Percentiles rank a stretch among this genome's conserved stretches.
Evolutionary conservation across 768 basidiomycete genomes (phyloP).

Genomic region (Rhizopogon sp.): DNA sequence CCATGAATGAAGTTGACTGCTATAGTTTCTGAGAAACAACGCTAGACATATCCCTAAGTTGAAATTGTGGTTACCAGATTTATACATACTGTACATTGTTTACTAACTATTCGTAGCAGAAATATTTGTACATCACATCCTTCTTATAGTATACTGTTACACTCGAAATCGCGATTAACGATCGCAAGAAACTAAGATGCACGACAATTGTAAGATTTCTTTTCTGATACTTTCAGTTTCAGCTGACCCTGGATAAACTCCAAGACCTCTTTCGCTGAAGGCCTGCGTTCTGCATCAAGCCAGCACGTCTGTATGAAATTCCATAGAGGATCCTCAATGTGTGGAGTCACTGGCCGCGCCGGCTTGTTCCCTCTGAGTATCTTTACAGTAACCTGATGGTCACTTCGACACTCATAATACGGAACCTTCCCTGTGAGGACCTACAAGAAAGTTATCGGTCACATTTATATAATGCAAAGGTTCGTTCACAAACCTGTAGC

Average conservation of each 20-base stretch:
- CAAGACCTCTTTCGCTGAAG: not conserved
- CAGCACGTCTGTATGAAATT: slow-evolving; percentile 7
- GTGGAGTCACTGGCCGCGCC: not conserved
- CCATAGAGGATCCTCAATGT: not conserved
- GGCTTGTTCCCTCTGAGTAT: not conserved
- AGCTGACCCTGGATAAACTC: not conserved
- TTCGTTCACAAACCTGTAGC: slow-evolving; percentile 23
- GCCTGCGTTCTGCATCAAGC: slow-evolving; percentile 8
- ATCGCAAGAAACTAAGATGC: no score
- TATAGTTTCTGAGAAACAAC: not conserved
- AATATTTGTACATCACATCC: no score
- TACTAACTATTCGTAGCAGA: no score
- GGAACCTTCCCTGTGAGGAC: slow-evolving; percentile 2
- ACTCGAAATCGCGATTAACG: no score
- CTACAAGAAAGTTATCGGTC: not conserved
- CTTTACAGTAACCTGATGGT: not conserved
- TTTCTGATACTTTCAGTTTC: not conserved
- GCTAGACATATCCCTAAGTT: no score
- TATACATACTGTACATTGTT: not conserved
- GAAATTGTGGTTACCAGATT: no score
- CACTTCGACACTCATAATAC: not conserved
- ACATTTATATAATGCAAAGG: slow-evolving; percentile 1
- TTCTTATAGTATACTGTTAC: no score
- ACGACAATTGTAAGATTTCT: not conserved
- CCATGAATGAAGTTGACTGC: not conserved